Conservation (phyloP, 257 asterid species). For the Nicotiana attenuata region DNA sequence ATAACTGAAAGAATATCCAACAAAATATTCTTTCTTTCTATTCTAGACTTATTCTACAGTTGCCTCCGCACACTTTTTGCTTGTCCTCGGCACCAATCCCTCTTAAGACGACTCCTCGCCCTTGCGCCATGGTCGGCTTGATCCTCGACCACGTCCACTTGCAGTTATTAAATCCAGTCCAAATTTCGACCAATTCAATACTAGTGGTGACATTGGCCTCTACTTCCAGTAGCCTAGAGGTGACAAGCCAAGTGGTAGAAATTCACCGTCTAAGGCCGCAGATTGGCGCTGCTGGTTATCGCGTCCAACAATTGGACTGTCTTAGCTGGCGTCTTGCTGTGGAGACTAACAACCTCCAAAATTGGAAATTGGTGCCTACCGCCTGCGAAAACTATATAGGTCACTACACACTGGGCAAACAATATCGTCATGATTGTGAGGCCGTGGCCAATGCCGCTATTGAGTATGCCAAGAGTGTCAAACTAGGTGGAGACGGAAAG, state of each 20-base stretch:
- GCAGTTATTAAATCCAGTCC: too few species aligned
- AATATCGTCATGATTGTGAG: slow-evolving; percentile 45
- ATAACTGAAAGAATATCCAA: too few species aligned
- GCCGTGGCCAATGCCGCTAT: slow-evolving; percentile 39
- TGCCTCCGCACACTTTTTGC: too few species aligned
- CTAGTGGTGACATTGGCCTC: neutral
- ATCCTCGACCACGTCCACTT: too few species aligned
- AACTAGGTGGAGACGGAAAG: slow-evolving; percentile 30
- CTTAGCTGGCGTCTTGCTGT: slow-evolving; percentile 72
- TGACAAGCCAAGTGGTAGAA: neutral
- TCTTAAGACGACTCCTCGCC: too few species aligned
- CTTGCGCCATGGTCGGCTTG: too few species aligned
- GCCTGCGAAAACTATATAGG: slow-evolving; percentile 48
- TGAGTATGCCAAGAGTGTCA: slow-evolving; percentile 31
- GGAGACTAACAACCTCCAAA: slow-evolving; percentile 44
- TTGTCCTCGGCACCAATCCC: too few species aligned
- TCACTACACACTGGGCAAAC: slow-evolving; percentile 58
- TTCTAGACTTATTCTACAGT: too few species aligned
- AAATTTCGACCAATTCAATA: too few species aligned
- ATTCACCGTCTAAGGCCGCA: slow-evolving; percentile 45
- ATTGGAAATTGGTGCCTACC: slow-evolving; percentile 42
- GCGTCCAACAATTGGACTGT: slow-evolving; percentile 35
- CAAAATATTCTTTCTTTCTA: too few species aligned
- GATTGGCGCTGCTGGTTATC: slow-evolving; percentile 29
- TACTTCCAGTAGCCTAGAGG: neutral